Conservation (phyloP, 2,329 filamentous ascomycete genomes). For the Claviceps sp. region DNA sequence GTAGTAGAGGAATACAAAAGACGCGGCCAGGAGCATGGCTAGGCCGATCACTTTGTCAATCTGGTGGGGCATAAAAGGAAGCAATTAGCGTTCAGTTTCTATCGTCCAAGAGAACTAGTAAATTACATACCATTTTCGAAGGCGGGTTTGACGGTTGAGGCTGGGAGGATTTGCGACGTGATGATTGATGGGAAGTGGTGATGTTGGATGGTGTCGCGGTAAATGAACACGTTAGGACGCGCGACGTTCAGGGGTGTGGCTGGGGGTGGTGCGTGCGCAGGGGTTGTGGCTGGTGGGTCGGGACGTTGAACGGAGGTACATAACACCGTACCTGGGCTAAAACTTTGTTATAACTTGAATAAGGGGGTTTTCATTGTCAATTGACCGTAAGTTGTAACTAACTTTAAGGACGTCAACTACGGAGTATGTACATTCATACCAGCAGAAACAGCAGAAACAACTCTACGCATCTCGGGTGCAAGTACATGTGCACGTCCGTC, state of each 20-base stretch:
- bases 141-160: neutral
- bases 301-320: no score
- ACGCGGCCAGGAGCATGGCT: constrained; percentile 54
- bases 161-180: neutral
- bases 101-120: no score
- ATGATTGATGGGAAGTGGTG: neutral
- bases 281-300: neutral
- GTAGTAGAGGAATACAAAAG: constrained; percentile 68
- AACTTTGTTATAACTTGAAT: no score
- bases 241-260: neutral
- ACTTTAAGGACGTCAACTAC: no score
- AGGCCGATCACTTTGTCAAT: constrained; percentile 71
- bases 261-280: neutral
- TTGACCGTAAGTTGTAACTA: no score
- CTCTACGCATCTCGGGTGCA: no score
- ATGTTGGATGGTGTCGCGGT: neutral
- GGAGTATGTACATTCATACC: no score
- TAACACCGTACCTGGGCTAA: no score
- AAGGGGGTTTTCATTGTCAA: no score
- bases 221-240: neutral
- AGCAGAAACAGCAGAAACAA: no score
- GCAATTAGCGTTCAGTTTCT: neutral
- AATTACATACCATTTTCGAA: neutral
- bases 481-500: neutral
- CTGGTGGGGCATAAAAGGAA: constrained; percentile 30